Percentiles rank a stretch among this genome's conserved stretches.
Conservation (phyloP, 257 asterid species). For the Nicotiana attenuata region DNA sequence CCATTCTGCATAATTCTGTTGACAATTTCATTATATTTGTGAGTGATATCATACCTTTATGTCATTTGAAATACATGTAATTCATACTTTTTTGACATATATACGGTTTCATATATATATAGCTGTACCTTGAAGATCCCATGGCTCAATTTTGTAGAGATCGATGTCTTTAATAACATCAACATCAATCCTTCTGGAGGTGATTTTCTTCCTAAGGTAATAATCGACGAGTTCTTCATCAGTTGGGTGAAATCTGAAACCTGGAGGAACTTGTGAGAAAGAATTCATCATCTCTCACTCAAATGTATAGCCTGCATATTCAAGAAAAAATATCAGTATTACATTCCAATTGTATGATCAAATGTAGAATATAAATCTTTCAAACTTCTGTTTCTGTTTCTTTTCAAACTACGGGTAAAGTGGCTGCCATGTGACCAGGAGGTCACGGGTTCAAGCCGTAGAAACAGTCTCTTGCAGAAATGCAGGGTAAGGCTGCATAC, state of each 20-base stretch:
- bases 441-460: too few relatives aligned
- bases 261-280: slow-evolving; percentile 90
- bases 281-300: slow-evolving; percentile 43
- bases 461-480: too few relatives aligned
- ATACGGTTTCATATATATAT: too few relatives aligned
- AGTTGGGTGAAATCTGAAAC: slow-evolving; percentile 89
- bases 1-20: slow-evolving; percentile 80
- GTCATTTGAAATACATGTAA: too few relatives aligned
- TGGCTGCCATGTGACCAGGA: too few relatives aligned
- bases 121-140: slow-evolving; percentile 89
- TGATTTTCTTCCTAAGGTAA: slow-evolving; percentile 72
- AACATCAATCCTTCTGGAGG: slow-evolving; percentile 56
- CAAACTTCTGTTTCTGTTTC: too few relatives aligned
- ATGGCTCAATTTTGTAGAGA: slow-evolving; percentile 90
- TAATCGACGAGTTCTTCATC: slow-evolving; percentile 94
- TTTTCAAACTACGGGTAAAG: too few relatives aligned
- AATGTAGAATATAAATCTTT: too few relatives aligned
- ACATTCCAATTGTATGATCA: too few relatives aligned
- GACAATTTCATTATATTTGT: background rate
- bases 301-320: background rate
- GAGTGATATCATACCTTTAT: too few relatives aligned
- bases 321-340: background rate
- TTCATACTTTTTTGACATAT: too few relatives aligned
- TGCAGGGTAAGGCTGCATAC: too few relatives aligned
- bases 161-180: slow-evolving; percentile 88